Conservation (phyloP, 2,329 filamentous ascomycete genomes). For the Monilinia laxa region DNA sequence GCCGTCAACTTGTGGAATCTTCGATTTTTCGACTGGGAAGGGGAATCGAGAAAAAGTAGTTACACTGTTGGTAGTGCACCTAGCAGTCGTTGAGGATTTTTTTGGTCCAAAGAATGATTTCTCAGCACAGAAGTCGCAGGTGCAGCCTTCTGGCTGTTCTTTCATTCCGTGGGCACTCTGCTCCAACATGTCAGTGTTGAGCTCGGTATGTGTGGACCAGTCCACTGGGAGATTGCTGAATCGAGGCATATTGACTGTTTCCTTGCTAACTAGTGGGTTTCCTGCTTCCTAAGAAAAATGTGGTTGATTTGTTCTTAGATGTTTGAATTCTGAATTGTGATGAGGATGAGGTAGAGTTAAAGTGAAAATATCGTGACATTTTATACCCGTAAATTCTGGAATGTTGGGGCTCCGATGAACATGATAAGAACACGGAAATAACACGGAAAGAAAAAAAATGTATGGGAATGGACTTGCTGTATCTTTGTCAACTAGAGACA, state of each 20-base stretch:
- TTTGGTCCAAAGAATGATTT: too few relatives aligned
- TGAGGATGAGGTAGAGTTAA: background rate
- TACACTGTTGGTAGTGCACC: too few relatives aligned
- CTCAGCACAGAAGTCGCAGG: background rate
- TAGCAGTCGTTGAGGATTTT: too few relatives aligned
- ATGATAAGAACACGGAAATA: background rate
- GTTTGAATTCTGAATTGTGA: background rate
- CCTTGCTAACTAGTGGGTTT: background rate
- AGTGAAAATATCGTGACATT: background rate
- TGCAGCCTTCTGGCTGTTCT: background rate
- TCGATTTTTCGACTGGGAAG: too few relatives aligned
- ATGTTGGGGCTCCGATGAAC: too few relatives aligned
- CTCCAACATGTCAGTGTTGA: background rate
- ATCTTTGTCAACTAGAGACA: background rate
- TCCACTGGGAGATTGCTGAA: background rate
- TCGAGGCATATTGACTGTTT: background rate
- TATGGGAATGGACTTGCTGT: background rate
- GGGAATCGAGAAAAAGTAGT: too few relatives aligned
- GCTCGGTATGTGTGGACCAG: background rate
- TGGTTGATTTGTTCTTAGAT: background rate
- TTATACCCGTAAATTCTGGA: background rate
- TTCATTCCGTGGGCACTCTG: slow-evolving; percentile 3
- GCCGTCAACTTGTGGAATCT: background rate
- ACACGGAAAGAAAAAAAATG: background rate
- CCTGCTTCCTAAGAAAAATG: background rate